Base-by-base conservation (phyloP, 2,329 filamentous ascomycete species). In the Aspergillus sclerotialis region DNA sequence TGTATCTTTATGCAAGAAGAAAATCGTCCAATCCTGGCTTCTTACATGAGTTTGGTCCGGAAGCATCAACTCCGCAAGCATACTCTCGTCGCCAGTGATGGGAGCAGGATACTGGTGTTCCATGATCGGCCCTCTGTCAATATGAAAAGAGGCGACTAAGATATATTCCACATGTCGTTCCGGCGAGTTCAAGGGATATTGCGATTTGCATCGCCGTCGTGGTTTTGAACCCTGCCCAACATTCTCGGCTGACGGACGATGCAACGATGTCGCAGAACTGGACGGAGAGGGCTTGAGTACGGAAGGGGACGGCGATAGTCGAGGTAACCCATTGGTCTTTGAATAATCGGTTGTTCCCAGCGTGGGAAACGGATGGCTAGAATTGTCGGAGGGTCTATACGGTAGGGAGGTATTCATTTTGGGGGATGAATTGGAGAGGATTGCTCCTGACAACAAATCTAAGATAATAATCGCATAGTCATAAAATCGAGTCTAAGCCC, bases 81-180 rank as follows among this genome's bases (percentile, higher is more conserved):
- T 96, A 53, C 94, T 84, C 67, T 98, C 92, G 58, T 98, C 90
- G 19, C 92, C 90, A 32, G 88, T 95, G 43, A 98, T 96, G 32
- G 90, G 81, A 27, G 86, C 82, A 0, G 92, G 92, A 56, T 90
- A 98, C 58, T 98, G 92, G 58, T 98, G 89, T 58, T 98, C 92
- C 92, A 98, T 96, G 50, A 95, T 80, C 30, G 90, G 90, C 3
- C 92, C 92, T 34, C 86, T 80, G 60, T 96, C 90, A 52, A 96
- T 94, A 62, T 96, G 88, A 64, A 98, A 98, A 2, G 88, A 94
- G 4, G 92, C 92, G 35, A 98, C 92, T 34, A 98, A 72, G 34
- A 98, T 96, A 57, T 96, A 98, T 60, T 98, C 92, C 64, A 98
- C 92, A 81, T 98, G 92, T 53, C 92, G 93, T 59, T 96, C 83